Evolutionary conservation across 768 basidiomycete genomes (phyloP).

Genomic region (Grammothele lineata): DNA sequence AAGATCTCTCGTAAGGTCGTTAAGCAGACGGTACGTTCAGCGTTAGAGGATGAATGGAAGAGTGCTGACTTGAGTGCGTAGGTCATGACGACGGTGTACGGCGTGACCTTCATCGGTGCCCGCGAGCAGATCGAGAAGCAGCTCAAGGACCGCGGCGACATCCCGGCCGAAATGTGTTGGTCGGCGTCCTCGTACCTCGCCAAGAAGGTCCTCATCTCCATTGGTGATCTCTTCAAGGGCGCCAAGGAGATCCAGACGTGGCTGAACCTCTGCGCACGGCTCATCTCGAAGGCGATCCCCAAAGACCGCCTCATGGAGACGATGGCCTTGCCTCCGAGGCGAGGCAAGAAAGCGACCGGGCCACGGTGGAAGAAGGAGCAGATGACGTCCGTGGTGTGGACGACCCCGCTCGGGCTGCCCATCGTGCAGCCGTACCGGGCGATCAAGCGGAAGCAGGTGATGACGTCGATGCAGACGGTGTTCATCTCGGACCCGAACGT

Average conservation of each 20-base stretch:
- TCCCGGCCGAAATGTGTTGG: slow-evolving; percentile 75
- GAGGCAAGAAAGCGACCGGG: slow-evolving; percentile 16
- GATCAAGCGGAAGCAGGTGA: slow-evolving; percentile 73
- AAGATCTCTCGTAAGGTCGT: slow-evolving; percentile 91
- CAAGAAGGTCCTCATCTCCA: slow-evolving; percentile 72
- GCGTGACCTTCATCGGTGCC: slow-evolving; percentile 94
- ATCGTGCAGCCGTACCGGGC: slow-evolving; percentile 97
- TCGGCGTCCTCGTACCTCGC: slow-evolving; percentile 74
- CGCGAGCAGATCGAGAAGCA: slow-evolving; percentile 92
- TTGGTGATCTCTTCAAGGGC: slow-evolving; percentile 91
- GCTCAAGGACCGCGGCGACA: slow-evolving; percentile 68
- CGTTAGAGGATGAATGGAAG: background rate
- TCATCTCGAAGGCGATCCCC: slow-evolving; percentile 86
- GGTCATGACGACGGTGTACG: slow-evolving; percentile 99
- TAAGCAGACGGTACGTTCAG: slow-evolving; percentile 83
- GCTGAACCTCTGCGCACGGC: slow-evolving; percentile 77
- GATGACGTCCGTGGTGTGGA: slow-evolving; percentile 97
- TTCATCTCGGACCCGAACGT: slow-evolving; percentile 85
- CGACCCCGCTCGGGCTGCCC: slow-evolving; percentile 90
- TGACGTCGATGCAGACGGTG: slow-evolving; percentile 81
- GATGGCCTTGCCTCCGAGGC: slow-evolving; percentile 18
- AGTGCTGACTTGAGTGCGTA: slow-evolving; percentile 28
- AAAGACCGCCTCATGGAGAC: slow-evolving; percentile 55
- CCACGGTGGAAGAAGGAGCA: slow-evolving; percentile 71
- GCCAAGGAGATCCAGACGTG: slow-evolving; percentile 90